phyloP scores from a whole-genome alignment of 306 rosid species.

The Arachis hypogaea region DNA sequence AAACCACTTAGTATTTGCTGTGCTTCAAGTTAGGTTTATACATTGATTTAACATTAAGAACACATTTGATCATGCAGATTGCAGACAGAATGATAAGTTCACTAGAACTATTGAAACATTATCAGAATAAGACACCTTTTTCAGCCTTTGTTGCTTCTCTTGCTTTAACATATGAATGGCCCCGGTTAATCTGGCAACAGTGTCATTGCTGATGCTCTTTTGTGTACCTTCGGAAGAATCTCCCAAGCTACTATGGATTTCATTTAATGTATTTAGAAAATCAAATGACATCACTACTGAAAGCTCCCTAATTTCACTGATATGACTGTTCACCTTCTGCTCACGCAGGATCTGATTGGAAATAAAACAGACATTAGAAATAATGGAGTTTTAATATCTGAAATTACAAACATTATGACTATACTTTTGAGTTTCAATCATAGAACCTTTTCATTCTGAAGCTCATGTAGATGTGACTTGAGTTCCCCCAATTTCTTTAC shows the following conservation, averaged over 20 bases:
- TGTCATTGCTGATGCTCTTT: slow-evolving; percentile 79
- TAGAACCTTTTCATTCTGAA: slow-evolving; percentile 79
- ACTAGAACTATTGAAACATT: slow-evolving; percentile 16
- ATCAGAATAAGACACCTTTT: slow-evolving; percentile 63
- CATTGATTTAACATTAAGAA: background rate
- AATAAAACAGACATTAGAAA: slow-evolving; percentile 13
- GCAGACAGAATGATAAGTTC: slow-evolving; percentile 20
- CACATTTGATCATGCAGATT: background rate
- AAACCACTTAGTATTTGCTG: background rate
- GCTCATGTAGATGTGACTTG: slow-evolving; percentile 74
- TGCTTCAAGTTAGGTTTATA: slow-evolving; percentile 17
- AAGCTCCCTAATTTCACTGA: slow-evolving; percentile 58
- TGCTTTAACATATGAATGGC: slow-evolving; percentile 65
- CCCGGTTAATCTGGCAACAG: slow-evolving; percentile 79
- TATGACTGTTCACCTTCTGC: slow-evolving; percentile 65
- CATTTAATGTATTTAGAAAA: slow-evolving; percentile 56
- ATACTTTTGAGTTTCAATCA: slow-evolving; percentile 2
- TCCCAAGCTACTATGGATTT: slow-evolving; percentile 76
- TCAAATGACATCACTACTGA: slow-evolving; percentile 76
- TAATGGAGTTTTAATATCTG: background rate
- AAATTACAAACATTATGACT: slow-evolving; percentile 12
- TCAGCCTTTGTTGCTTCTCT: slow-evolving; percentile 70
- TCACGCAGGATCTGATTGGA: slow-evolving; percentile 67
- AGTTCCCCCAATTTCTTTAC: slow-evolving; percentile 72
- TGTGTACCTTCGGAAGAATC: slow-evolving; percentile 48